Percentiles rank a stretch among this genome's conserved stretches.
phyloP scores from a whole-genome alignment of 169 alveolate species.

The Cryptosporidium sp. region DNA sequence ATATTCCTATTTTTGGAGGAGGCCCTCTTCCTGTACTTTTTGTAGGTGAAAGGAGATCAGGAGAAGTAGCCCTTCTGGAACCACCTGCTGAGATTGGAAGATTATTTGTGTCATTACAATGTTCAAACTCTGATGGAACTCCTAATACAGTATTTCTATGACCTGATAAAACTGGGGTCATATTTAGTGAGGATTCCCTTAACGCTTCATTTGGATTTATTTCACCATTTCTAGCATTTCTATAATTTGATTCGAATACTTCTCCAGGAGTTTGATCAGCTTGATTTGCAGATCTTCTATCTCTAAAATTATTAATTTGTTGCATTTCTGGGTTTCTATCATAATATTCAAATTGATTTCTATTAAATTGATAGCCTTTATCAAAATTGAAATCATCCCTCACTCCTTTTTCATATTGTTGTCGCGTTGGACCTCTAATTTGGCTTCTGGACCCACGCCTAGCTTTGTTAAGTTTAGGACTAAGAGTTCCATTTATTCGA shows the following conservation, averaged over 20 bases:
- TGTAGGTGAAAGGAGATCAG: conserved; percentile 38
- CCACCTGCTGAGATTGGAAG: background rate
- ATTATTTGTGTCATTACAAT: background rate
- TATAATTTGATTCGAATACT: background rate
- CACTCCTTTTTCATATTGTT: background rate
- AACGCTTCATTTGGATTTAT: background rate
- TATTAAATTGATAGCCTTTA: background rate
- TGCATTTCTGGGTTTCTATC: background rate
- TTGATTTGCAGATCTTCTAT: background rate
- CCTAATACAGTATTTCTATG: conserved; percentile 51
- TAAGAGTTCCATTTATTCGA: background rate
- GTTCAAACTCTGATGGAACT: conserved; percentile 9
- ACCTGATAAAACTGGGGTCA: background rate
- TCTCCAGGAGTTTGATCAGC: background rate
- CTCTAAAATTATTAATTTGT: background rate
- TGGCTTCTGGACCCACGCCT: background rate
- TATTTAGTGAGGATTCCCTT: background rate
- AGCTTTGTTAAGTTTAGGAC: background rate
- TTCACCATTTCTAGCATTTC: background rate
- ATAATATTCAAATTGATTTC: background rate
- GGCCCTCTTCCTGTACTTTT: conserved; percentile 66
- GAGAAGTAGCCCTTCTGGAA: conserved; percentile 70
- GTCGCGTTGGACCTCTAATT: background rate
- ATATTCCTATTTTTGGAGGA: conserved; percentile 55
- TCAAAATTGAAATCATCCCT: background rate